Base-by-base conservation (phyloP, 1,284 basidiomycete species). In the Prillingera fragicola region DNA sequence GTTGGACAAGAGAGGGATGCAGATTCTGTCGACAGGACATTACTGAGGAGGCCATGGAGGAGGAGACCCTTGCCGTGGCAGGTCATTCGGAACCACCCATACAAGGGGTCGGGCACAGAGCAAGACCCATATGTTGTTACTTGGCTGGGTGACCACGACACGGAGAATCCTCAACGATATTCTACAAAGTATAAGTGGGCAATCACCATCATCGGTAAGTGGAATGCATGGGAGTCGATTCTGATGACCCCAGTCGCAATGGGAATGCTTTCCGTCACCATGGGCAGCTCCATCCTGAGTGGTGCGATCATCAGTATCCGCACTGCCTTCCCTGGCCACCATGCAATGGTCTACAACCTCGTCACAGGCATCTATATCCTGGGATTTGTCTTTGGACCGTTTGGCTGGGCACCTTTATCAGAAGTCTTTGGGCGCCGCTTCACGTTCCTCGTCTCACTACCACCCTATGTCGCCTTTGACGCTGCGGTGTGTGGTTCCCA, bases 391-490 rank as follows among this genome's bases (percentile, higher is more conserved):
- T 18, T 43, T 6, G 51, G 51, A 1, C 51, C 51, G 0, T 52
- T 61, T n/a, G 22, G 60, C 15, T 65, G 62, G 62, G 62, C 60
- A 3, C 62, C 63, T 5, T 31, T 50, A 14, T 52, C 48, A 13
- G 63, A 65, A 37, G 58, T 69, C 12, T 62, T 58, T 26, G 69
- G 63, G 14, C 54, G 67, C 5, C 51, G 59, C 19, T 59, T 57
- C 38, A 42, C 71, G 35, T 73, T 72, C 53, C 56, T 73, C 43
- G 27, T 67, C 26, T 66, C 72, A 23, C 62, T 67, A 36, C 54
- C 67, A 43, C 47, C 69, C 7, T 73, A 72, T 48, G 68, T 65
- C 1, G 45, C 65, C 33, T 73, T 74, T 59, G 73, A 72, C 45
- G 58, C 71, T 14, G 73, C 63, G 3, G 65, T 71, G 21, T 62